Percentiles rank a stretch among this genome's conserved stretches.
These are phyloP conservation scores for Rhytidiadelphus loreus DNA, from an alignment of 225 moss, liverwort and hornwort species.

Conservation along the genomic window DNA sequence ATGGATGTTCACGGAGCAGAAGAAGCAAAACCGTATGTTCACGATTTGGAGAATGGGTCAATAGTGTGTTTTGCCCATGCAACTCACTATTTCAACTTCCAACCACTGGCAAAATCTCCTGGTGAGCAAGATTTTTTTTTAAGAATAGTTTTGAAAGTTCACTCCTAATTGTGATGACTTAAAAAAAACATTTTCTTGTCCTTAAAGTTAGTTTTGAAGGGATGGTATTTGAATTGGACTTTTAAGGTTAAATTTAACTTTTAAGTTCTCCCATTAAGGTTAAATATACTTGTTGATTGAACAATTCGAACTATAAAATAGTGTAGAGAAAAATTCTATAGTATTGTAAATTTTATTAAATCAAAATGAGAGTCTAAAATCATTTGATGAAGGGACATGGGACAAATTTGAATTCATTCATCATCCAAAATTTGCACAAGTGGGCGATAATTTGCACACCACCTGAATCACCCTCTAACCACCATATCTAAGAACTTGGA, in stretches of 20 bases:
- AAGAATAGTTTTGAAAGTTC: background rate
- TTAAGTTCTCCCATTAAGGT: fast-evolving
- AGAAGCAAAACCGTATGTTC: background rate
- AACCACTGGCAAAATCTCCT: background rate
- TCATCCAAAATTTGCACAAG: background rate
- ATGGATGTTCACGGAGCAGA: background rate
- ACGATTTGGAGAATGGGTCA: background rate
- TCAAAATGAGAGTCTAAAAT: fast-evolving
- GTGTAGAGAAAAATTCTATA: background rate
- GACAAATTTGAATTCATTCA: background rate
- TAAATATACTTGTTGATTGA: background rate
- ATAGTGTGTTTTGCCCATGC: background rate
- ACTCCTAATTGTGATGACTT: background rate
- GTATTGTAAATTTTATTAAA: background rate
- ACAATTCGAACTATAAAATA: background rate
- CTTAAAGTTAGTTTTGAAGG: background rate
- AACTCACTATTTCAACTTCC: background rate
- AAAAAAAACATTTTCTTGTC: background rate
- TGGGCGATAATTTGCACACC: background rate
- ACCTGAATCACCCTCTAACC: background rate
- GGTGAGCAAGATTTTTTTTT: background rate
- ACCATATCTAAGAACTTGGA: background rate
- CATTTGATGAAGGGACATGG: background rate
- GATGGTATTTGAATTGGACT: background rate
- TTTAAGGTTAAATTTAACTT: background rate